Base-by-base conservation (phyloP, 306 rosid species). In the Castanea crenata region DNA sequence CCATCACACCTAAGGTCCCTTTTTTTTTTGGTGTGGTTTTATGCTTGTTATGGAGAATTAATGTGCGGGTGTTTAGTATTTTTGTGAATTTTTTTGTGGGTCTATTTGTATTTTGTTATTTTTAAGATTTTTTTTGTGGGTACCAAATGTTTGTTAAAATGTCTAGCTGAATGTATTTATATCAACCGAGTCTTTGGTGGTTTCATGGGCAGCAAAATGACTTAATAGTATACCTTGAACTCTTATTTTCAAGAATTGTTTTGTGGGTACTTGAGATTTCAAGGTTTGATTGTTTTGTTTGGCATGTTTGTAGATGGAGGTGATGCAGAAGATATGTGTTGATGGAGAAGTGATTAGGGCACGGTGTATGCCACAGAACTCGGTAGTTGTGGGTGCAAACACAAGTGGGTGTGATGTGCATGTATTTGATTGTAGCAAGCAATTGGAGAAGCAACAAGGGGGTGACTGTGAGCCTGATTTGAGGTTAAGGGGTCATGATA, bases 271-370 rank as follows among this genome's bases (percentile, higher is more conserved):
- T 38, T 8, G 25, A n/a, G 38, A 67, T 35, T 34, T 19, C 49
- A 6, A 35, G 51, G 35, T 23, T 73, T 81, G 41, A 2, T 0
- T 35, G 32, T 69, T 65, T 63, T 70, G 25, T 25, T 54, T 6
- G 31, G 7, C 51, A 14, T 5, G 81, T 57, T 44, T 83, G 75
- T 41, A 95, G 99, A 76, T 90, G 20, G 98, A 93, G 79, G 76
- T 95, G 55, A 76, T 82, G 0, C 94, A 83, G 59, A 90, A 77
- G 89, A 81, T 96, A 70, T 87, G 72, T 3, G 94, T 93, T 68
- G 94, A 91, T 20, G 99, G 98, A n/a, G 99, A 96, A 83, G 98
- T 96, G 83, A 93, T 93, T 49, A 78, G 95, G 70, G 97, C 99
- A 1, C 90, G 99, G 12, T 87, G 89, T 46, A 91, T 96, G 99